Percentiles rank a stretch among this genome's conserved stretches.
Evolutionary conservation across 148 eudicot species (phyloP).

Genomic region (Cornus suecica): DNA sequence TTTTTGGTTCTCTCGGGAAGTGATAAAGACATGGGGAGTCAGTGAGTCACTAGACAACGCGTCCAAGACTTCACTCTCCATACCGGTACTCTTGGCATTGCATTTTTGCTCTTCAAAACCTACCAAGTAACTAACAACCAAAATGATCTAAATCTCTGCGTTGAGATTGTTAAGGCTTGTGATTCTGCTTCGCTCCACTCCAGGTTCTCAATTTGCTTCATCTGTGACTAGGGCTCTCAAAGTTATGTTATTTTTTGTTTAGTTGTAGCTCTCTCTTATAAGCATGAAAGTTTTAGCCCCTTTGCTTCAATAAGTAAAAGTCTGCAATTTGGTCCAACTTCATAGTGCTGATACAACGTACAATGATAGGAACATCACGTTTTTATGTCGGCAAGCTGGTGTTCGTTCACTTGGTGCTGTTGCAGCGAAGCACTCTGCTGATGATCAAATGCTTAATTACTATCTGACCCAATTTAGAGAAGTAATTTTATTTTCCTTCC

Average conservation of each 20-base stretch:
- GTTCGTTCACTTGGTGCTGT: conserved; percentile 77
- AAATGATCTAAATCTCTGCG: conserved; percentile 43
- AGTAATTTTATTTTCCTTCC: conserved; percentile 21
- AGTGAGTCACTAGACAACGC: conserved; percentile 26
- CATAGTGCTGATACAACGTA: background rate
- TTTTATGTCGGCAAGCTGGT: conserved; percentile 59
- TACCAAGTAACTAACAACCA: conserved; percentile 39
- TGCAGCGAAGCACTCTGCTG: conserved; percentile 45
- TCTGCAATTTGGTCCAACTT: too few species aligned
- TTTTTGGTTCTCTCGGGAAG: conserved; percentile 28
- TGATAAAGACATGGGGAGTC: conserved; percentile 51
- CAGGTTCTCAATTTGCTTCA: conserved; percentile 16
- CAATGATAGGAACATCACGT: conserved; percentile 49
- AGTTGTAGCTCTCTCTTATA: too few species aligned
- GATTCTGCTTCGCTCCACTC: conserved; percentile 42
- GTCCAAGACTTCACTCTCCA: conserved; percentile 46
- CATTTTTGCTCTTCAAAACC: conserved; percentile 46
- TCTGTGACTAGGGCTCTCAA: too few species aligned
- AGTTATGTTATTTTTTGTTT: too few species aligned
- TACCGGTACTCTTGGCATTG: conserved; percentile 64
- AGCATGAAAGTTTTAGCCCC: too few species aligned
- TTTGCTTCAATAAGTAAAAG: too few species aligned
- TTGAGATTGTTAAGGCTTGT: conserved; percentile 66
- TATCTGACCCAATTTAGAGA: conserved; percentile 49
- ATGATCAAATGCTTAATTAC: conserved; percentile 34